These are phyloP conservation scores for Juncus effusus DNA, from an alignment of 176 grass and related monocot genomes.

Conservation along the genomic window DNA sequence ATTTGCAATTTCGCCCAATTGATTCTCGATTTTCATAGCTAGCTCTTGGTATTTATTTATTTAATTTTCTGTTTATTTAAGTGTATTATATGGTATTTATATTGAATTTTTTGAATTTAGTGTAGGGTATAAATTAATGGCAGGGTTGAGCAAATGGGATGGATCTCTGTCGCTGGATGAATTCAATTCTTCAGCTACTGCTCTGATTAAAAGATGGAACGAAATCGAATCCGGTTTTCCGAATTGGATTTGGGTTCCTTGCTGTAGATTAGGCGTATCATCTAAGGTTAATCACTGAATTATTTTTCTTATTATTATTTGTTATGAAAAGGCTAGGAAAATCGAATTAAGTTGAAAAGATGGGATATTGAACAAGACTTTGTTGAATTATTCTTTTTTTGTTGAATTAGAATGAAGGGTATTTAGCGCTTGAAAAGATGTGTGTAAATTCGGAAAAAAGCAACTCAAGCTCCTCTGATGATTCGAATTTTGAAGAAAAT, in stretches of 20 bases:
- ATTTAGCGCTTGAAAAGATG: conserved; percentile 54
- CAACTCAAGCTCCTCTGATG: conserved; percentile 31
- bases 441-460: conserved; percentile 9
- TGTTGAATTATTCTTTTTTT: conserved; percentile 1
- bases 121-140: conserved; percentile 33
- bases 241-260: conserved; percentile 61
- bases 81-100: too few species aligned
- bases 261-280: conserved; percentile 31
- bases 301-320: too few species aligned
- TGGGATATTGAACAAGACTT: too few species aligned
- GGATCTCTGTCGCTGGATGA: conserved; percentile 43
- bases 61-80: too few species aligned
- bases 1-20: too few species aligned
- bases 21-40: too few species aligned
- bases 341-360: too few species aligned
- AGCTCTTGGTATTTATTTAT: too few species aligned
- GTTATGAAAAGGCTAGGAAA: too few species aligned
- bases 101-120: neutral
- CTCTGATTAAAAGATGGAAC: conserved; percentile 54
- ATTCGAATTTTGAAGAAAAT: conserved; percentile 8
- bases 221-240: conserved; percentile 51
- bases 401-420: conserved; percentile 48
- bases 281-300: conserved; percentile 25
- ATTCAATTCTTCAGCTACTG: conserved; percentile 47
- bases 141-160: conserved; percentile 27